A percentile compares a stretch with the other conserved stretches of the same genome.
Evolutionary conservation across 345 rosid genomes (phyloP).

Genomic region (Pseudoturritis turrita): DNA sequence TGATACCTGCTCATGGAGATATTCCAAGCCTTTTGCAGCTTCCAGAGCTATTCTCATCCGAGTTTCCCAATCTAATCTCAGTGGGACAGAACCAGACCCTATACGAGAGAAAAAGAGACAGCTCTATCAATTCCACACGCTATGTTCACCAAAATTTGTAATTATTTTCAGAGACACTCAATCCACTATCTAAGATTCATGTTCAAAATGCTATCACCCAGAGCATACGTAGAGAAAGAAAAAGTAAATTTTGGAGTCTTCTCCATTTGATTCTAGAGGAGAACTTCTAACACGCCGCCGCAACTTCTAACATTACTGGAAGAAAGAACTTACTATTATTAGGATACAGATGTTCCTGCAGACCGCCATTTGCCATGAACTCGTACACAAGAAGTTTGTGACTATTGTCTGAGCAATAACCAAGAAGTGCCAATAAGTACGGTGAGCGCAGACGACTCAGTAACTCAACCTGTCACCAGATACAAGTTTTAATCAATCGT

Average conservation of each 20-base stretch:
- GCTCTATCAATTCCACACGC: not conserved
- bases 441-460: conserved; percentile 73
- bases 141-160: not conserved
- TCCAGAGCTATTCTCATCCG: conserved; percentile 75
- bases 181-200: not conserved
- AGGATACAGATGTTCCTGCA: conserved; percentile 88
- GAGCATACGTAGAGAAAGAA: not conserved
- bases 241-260: not conserved
- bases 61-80: conserved; percentile 64
- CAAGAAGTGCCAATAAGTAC: conserved; percentile 64
- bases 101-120: conserved; percentile 4
- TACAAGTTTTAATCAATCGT: conserved; percentile 15
- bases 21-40: conserved; percentile 80
- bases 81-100: conserved; percentile 51
- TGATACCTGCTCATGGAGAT: conserved; percentile 71
- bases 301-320: not conserved
- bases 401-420: conserved; percentile 66
- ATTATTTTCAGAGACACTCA: not conserved
- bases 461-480: conserved; percentile 60
- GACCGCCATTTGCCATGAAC: conserved; percentile 81
- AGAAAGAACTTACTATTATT: conserved; percentile 40
- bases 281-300: not conserved
- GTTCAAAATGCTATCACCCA: not conserved
- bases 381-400: conserved; percentile 73
- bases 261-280: not conserved